phyloP scores from a whole-genome alignment of 345 rosid species.

The Camelina hispida region DNA sequence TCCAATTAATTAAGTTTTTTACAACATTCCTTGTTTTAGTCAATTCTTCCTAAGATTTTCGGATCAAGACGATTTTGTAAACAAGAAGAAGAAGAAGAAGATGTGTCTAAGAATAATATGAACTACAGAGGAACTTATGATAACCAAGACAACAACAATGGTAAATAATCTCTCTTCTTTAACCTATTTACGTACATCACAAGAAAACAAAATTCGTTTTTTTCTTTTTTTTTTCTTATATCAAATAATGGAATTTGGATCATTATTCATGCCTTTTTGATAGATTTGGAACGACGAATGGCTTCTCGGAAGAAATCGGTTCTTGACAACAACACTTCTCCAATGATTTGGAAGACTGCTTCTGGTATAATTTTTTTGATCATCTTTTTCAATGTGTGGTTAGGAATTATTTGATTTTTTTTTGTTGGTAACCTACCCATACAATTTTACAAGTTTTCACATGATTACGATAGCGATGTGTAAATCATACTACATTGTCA shows the following conservation, averaged over 20 bases:
- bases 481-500: slow-evolving; percentile 17
- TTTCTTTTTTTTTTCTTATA: background rate
- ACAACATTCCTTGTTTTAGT: slow-evolving; percentile 38
- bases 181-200: background rate
- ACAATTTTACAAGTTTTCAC: slow-evolving; percentile 16
- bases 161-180: slow-evolving; percentile 44
- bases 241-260: slow-evolving; percentile 6
- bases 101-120: slow-evolving; percentile 41
- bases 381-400: slow-evolving; percentile 11
- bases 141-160: slow-evolving; percentile 33
- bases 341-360: slow-evolving; percentile 60
- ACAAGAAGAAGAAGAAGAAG: slow-evolving; percentile 51
- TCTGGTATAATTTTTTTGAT: slow-evolving; percentile 59
- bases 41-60: slow-evolving; percentile 74
- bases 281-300: slow-evolving; percentile 56
- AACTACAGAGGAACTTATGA: slow-evolving; percentile 34
- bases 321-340: slow-evolving; percentile 52
- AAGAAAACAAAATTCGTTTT: slow-evolving; percentile 20
- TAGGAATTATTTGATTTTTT: slow-evolving; percentile 46
- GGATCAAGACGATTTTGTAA: slow-evolving; percentile 55
- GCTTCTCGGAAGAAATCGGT: slow-evolving; percentile 49
- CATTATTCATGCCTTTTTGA: slow-evolving; percentile 30
- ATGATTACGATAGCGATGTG: slow-evolving; percentile 30
- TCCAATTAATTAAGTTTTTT: too few relatives aligned
- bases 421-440: slow-evolving; percentile 67